A percentile compares a stretch with the other conserved stretches of the same genome.
These are phyloP conservation scores for Wickerhamiella galacta DNA, from an alignment of 805 yeast species.

Conservation along the genomic window DNA sequence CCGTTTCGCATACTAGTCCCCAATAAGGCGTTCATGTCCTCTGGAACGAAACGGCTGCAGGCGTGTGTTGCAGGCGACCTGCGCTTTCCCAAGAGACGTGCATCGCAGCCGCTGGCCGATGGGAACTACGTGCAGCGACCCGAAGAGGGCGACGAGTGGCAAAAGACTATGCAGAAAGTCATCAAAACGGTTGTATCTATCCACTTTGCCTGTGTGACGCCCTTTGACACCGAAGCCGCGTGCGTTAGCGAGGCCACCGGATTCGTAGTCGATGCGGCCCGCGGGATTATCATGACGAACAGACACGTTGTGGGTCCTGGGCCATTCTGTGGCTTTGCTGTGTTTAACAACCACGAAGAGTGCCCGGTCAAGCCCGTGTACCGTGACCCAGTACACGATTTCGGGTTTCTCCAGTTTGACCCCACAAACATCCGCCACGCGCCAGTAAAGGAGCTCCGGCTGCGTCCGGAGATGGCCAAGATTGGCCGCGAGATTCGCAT, in stretches of 20 bases:
- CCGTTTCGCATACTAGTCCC: too few relatives aligned
- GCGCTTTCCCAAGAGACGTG: background rate
- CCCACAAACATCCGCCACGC: constrained; percentile 58
- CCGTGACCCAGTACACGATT: constrained; percentile 91
- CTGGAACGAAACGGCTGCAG: too few relatives aligned
- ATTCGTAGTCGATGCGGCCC: constrained; percentile 68
- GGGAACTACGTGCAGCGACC: background rate
- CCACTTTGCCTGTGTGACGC: constrained; percentile 72
- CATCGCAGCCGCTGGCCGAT: background rate
- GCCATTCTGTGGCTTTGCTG: constrained; percentile 80
- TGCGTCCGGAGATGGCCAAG: constrained; percentile 67
- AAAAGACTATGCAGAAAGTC: constrained; percentile 59
- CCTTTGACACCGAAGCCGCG: constrained; percentile 74
- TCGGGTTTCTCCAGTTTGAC: constrained; percentile 72
- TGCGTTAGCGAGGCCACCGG: constrained; percentile 81
- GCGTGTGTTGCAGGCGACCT: too few relatives aligned
- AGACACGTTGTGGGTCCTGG: constrained; percentile 94
- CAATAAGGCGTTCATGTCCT: too few relatives aligned
- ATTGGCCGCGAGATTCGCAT: constrained; percentile 92
- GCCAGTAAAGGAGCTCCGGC: constrained; percentile 44
- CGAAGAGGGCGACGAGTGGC: constrained; percentile 40
- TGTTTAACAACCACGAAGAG: constrained; percentile 90
- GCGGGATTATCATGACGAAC: constrained; percentile 77
- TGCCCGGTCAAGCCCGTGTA: constrained; percentile 71
- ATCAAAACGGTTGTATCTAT: constrained; percentile 78